These are phyloP conservation scores for Trichoderma aggressivum DNA, from an alignment of 2,329 filamentous ascomycete species.

Conservation along the genomic window DNA sequence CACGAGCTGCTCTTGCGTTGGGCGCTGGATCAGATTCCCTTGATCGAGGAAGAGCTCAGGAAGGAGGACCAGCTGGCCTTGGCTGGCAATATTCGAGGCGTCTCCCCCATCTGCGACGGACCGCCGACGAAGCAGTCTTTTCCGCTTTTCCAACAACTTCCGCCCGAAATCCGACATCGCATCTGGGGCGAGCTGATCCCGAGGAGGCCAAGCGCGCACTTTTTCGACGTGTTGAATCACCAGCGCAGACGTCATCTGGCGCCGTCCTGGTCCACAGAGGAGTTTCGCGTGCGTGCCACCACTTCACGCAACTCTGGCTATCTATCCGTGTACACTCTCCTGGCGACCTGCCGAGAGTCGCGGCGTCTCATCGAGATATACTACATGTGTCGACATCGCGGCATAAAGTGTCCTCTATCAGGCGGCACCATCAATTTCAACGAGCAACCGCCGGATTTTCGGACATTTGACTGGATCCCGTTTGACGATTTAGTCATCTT, in stretches of 20 bases:
- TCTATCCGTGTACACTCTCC: constrained; percentile 1
- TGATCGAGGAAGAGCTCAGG: constrained; percentile 22
- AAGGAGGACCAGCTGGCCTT: neutral
- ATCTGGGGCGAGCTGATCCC: constrained; percentile 15
- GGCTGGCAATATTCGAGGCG: neutral
- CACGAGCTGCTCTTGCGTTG: constrained; percentile 25
- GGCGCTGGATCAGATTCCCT: constrained; percentile 21
- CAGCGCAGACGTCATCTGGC: constrained; percentile 10
- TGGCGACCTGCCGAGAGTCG: constrained; percentile 7
- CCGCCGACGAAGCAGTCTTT: neutral
- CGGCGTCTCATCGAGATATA: neutral
- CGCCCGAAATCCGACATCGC: constrained; percentile 13
- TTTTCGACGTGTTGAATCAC: constrained; percentile 16
- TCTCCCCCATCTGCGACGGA: neutral
- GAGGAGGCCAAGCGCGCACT: constrained; percentile 7
- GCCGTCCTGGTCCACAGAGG: constrained; percentile 11
- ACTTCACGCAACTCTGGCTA: constrained; percentile 14
- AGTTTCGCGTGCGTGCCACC: constrained; percentile 13
- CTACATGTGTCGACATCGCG: neutral
- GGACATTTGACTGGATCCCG: constrained; percentile 19
- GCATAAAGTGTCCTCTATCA: neutral
- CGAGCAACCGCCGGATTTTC: neutral
- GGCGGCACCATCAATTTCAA: neutral
- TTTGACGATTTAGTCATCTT: constrained; percentile 11
- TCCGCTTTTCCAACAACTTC: neutral